Evolutionary conservation across 1,284 basidiomycete genomes (phyloP).

Genomic region (Neonothopanus nambi): DNA sequence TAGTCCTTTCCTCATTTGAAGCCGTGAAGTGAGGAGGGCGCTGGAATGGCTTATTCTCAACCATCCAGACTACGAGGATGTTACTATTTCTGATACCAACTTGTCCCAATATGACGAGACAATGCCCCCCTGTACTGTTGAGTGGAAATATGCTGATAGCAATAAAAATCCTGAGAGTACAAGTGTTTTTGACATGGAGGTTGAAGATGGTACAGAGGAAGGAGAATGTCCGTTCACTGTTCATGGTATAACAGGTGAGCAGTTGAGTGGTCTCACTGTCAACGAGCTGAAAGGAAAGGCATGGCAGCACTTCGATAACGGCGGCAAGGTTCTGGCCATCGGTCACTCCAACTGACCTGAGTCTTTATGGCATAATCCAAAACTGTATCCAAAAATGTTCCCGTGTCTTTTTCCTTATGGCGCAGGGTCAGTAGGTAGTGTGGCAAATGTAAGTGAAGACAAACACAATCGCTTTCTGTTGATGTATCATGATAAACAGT

Average conservation of each 20-base stretch:
- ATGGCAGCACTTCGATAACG: slow-evolving; percentile 22
- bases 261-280: slow-evolving; percentile 8
- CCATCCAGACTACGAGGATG: slow-evolving; percentile 28
- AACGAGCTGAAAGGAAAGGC: slow-evolving; percentile 17
- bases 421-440: slow-evolving; percentile 30
- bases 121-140: slow-evolving; percentile 30
- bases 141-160: slow-evolving; percentile 20
- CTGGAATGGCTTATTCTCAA: slow-evolving; percentile 33
- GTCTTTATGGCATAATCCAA: slow-evolving; percentile 30
- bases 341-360: slow-evolving; percentile 25
- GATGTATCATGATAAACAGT: slow-evolving; percentile 32
- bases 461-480: slow-evolving; percentile 26
- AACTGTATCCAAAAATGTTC: slow-evolving; percentile 33
- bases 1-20: slow-evolving; percentile 27
- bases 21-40: slow-evolving; percentile 22
- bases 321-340: slow-evolving; percentile 17
- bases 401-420: slow-evolving; percentile 41
- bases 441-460: slow-evolving; percentile 6
- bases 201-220: slow-evolving; percentile 18
- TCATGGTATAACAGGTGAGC: slow-evolving; percentile 20
- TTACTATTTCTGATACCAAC: slow-evolving; percentile 21
- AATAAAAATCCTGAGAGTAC: slow-evolving; percentile 22
- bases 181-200: slow-evolving; percentile 6
- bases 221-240: slow-evolving; percentile 22
- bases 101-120: slow-evolving; percentile 18